phyloP scores from a whole-genome alignment of 768 basidiomycete genomes.

The Imleria badia region DNA sequence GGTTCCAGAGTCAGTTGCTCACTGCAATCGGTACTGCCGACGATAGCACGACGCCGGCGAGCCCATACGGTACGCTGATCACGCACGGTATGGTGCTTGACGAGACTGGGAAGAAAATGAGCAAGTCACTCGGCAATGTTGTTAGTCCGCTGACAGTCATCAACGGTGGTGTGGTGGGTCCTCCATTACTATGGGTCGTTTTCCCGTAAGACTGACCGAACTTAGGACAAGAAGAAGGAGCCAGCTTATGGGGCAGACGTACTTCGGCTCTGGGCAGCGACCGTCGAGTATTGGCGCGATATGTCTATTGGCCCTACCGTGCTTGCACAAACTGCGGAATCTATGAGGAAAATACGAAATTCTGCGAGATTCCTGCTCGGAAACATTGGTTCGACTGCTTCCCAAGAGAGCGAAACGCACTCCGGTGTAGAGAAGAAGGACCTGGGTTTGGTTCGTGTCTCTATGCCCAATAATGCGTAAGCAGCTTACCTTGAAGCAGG shows the following conservation, averaged over 20 bases:
- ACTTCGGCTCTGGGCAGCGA: conserved; percentile 88
- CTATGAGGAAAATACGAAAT: conserved; percentile 81
- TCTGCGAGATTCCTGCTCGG: conserved; percentile 85
- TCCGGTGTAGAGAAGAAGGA: conserved; percentile 34
- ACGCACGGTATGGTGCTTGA: conserved; percentile 98
- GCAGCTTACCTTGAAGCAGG: conserved; percentile 41
- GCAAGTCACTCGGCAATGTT: conserved; percentile 94
- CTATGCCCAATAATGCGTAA: background rate
- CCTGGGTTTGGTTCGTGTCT: conserved; percentile 60
- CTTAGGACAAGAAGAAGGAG: conserved; percentile 63
- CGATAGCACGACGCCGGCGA: conserved; percentile 18
- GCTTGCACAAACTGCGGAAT: conserved; percentile 72
- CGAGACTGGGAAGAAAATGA: conserved; percentile 89
- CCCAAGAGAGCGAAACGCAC: background rate
- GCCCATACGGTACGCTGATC: conserved; percentile 77
- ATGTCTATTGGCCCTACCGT: conserved; percentile 81
- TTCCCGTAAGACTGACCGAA: background rate
- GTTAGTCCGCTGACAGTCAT: conserved; percentile 82
- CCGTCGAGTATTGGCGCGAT: conserved; percentile 87
- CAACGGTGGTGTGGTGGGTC: conserved; percentile 67
- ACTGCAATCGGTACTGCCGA: conserved; percentile 59
- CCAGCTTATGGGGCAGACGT: conserved; percentile 86
- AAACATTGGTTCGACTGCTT: conserved; percentile 49
- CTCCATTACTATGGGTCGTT: background rate
- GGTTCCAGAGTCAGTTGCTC: conserved; percentile 96